Percentiles rank a stretch among this genome's conserved stretches.
Evolutionary conservation across 2,329 filamentous ascomycete genomes (phyloP).

Genomic region (Botrytis pseudocinerea): DNA sequence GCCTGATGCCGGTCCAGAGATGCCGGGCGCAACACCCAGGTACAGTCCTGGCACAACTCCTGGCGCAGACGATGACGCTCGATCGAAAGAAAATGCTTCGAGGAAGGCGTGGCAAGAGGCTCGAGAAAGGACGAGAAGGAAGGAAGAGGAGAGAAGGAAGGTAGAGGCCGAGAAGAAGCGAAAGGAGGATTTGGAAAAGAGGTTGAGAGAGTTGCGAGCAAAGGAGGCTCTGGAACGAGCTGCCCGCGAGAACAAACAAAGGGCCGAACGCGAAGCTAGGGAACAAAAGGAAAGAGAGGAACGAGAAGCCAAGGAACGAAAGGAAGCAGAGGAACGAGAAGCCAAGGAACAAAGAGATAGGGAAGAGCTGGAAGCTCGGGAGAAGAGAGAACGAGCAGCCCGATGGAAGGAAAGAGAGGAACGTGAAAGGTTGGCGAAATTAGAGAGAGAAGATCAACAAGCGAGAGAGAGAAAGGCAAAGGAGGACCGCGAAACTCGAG

Average conservation of each 20-base stretch:
- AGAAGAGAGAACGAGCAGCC: slow-evolving; percentile 47
- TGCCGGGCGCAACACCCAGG: slow-evolving; percentile 15
- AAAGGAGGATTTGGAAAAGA: slow-evolving; percentile 55
- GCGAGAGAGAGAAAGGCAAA: slow-evolving; percentile 40
- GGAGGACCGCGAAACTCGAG: slow-evolving; percentile 50
- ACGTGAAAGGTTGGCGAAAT: slow-evolving; percentile 24
- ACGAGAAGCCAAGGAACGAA: slow-evolving; percentile 57
- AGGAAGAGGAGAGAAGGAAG: slow-evolving; percentile 66
- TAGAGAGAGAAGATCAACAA: slow-evolving; percentile 32
- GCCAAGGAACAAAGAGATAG: slow-evolving; percentile 25
- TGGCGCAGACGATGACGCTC: slow-evolving; percentile 26
- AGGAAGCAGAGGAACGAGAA: slow-evolving; percentile 44
- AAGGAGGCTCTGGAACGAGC: slow-evolving; percentile 51
- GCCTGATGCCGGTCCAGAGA: slow-evolving; percentile 25
- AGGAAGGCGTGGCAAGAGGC: slow-evolving; percentile 67
- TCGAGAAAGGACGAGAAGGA: slow-evolving; percentile 63
- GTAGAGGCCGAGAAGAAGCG: slow-evolving; percentile 62
- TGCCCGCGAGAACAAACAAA: slow-evolving; percentile 45
- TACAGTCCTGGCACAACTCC: slow-evolving; percentile 15
- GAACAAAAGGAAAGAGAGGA: slow-evolving; percentile 43
- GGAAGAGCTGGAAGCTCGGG: slow-evolving; percentile 30
- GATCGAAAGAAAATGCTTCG: slow-evolving; percentile 34
- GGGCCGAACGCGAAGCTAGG: slow-evolving; percentile 39
- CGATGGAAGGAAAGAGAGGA: slow-evolving; percentile 42
- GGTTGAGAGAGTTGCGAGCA: slow-evolving; percentile 56